Percentiles rank a stretch among this genome's conserved stretches.
These are phyloP conservation scores for Fusarium pininemorale DNA, from an alignment of 2,329 filamentous ascomycete species.

Conservation along the genomic window DNA sequence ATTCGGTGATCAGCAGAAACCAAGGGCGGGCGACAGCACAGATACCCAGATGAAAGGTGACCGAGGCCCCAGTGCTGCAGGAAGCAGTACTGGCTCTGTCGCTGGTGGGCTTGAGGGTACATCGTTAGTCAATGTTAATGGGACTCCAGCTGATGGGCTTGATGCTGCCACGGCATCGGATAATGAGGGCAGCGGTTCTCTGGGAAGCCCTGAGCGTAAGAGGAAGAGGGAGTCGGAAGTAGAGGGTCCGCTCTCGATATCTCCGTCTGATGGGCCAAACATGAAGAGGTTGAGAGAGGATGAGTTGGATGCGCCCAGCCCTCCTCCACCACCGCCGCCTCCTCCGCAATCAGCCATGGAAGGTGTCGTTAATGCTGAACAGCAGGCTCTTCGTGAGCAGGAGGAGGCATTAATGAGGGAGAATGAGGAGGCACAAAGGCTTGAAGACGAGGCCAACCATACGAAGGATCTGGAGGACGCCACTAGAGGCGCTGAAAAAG, in stretches of 20 bases:
- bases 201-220: conserved; percentile 65
- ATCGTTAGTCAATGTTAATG: conserved; percentile 17
- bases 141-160: conserved; percentile 40
- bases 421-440: conserved; percentile 63
- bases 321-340: conserved; percentile 61
- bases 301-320: conserved; percentile 49
- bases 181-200: conserved; percentile 55
- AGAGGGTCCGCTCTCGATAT: conserved; percentile 54
- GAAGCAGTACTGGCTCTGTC: conserved; percentile 4
- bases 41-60: conserved; percentile 37
- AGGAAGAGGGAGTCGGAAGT: conserved; percentile 65
- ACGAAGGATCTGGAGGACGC: conserved; percentile 42
- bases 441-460: conserved; percentile 58
- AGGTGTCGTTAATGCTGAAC: conserved; percentile 52
- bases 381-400: conserved; percentile 58
- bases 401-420: conserved; percentile 61
- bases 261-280: conserved; percentile 65
- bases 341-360: conserved; percentile 54
- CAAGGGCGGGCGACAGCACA: conserved; percentile 59
- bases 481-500: conserved; percentile 35
- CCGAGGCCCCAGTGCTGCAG: conserved; percentile 10
- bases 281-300: conserved; percentile 63
- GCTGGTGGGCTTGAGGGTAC: conserved; percentile 36
- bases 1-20: conserved; percentile 73
- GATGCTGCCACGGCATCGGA: conserved; percentile 54